These are phyloP conservation scores for Hymenochaete sp. DNA, from an alignment of 1,284 basidiomycete genomes.

Conservation along the genomic window DNA sequence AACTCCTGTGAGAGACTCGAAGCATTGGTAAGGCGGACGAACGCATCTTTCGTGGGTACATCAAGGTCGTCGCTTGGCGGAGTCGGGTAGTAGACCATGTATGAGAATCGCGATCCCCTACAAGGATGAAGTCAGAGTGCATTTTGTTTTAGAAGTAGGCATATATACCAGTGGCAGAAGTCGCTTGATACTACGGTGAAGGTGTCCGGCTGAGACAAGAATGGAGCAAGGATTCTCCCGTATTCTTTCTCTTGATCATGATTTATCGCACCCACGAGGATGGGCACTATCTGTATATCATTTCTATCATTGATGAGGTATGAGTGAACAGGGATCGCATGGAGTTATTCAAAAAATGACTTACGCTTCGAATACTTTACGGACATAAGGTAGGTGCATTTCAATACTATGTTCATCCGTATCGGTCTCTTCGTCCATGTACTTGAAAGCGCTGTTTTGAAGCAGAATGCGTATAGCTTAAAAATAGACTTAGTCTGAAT, in stretches of 20 bases:
- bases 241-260: conserved; percentile 50
- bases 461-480: conserved; percentile 65
- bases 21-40: conserved; percentile 40
- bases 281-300: conserved; percentile 79
- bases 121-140: not conserved
- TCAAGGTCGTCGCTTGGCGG: conserved; percentile 31
- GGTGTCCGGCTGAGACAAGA: conserved; percentile 68
- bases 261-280: conserved; percentile 82
- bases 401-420: conserved; percentile 97
- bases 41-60: conserved; percentile 36
- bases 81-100: conserved; percentile 83
- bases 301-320: conserved; percentile 32
- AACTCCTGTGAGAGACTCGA: conserved; percentile 33
- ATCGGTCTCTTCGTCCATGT: conserved; percentile 64
- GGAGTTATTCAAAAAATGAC: conserved; percentile 17
- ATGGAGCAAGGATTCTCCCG: conserved; percentile 71
- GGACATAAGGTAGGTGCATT: conserved; percentile 93
- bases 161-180: conserved; percentile 88
- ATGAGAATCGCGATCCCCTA: conserved; percentile 86
- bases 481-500: conserved; percentile 8
- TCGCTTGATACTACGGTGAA: conserved; percentile 91
- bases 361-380: conserved; percentile 79
- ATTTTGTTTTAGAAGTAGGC: conserved; percentile 4
- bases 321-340: not conserved
- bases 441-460: conserved; percentile 61